These are phyloP conservation scores for Fusarium falciforme DNA, from an alignment of 2,329 filamentous ascomycete genomes.

Conservation along the genomic window DNA sequence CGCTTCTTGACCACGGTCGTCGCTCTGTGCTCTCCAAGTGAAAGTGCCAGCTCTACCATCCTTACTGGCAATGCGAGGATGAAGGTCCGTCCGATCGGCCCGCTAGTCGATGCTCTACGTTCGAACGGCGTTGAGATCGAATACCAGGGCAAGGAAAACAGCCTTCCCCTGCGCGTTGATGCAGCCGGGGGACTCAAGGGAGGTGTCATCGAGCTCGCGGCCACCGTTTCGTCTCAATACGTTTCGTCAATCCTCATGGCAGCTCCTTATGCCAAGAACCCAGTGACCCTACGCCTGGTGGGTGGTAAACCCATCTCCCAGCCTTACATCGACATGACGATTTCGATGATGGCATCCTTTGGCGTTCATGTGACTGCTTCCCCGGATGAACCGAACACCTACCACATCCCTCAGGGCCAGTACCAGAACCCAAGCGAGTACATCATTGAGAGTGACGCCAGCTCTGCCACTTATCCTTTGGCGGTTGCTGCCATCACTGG, in stretches of 20 bases:
- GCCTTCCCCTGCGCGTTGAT: conserved; percentile 84
- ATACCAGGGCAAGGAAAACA: conserved; percentile 85
- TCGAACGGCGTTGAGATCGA: conserved; percentile 88
- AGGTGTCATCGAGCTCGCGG: conserved; percentile 89
- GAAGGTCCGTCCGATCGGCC: conserved; percentile 94
- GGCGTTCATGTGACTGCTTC: conserved; percentile 85
- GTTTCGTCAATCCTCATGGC: conserved; percentile 98
- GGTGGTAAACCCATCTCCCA: conserved; percentile 99
- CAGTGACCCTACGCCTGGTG: conserved; percentile 88
- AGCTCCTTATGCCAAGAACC: conserved; percentile 94
- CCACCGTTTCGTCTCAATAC: conserved; percentile 98
- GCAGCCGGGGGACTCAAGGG: conserved; percentile 87
- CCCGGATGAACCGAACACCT: conserved; percentile 84
- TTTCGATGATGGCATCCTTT: conserved; percentile 95
- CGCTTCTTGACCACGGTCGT: conserved; percentile 94
- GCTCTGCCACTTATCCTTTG: conserved; percentile 95
- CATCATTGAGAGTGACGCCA: conserved; percentile 95
- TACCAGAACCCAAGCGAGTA: conserved; percentile 91
- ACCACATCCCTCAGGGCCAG: conserved; percentile 86
- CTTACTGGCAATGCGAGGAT: conserved; percentile 95
- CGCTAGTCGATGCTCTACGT: conserved; percentile 89
- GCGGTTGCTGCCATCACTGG: conserved; percentile 96
- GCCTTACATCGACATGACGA: conserved; percentile 98
- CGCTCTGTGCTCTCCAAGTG: conserved; percentile 78
- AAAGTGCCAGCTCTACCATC: conserved; percentile 72